Base-by-base conservation (phyloP, 192 early-diverging fungal genomes). In the Geranomyces michiganensis region DNA sequence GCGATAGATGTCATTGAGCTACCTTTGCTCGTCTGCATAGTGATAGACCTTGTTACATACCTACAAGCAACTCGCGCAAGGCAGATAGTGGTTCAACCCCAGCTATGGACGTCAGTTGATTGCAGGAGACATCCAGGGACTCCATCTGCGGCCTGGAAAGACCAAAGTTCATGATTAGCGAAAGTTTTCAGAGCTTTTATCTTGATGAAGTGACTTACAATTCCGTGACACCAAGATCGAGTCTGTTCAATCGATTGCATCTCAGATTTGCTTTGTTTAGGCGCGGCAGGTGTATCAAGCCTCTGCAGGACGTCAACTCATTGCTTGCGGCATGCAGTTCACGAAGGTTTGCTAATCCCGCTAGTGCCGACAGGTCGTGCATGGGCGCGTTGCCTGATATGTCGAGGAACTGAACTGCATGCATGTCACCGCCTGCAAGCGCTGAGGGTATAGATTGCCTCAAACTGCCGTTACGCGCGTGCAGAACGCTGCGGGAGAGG, bases 41-140 rank as follows among this genome's bases (percentile, higher is more conserved):
- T 17, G 58, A 29, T 6, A 60, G 5, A 29, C 8, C 27, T 8
- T 17, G 58, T 17, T 9, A 31, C 58, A 14, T 70, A 76, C 70
- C 74, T 19, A 66, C 10, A 12, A 62, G 6, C 10, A 76, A 30
- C 45, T 76, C 68, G 29, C 69, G 55, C 1, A 76, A 22, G 10
- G 15, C 43, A 26, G 31, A 36, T 15, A 76, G 43, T 19, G 17
- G 32, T 44, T 76, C 61, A 27, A 76, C 15, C 17, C 53, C 59
- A 15, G 6, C 65, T 12, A 76, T 17, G 6, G 58, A 31, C 22
- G 58, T 60, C 29, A 60, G 58, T 19, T 65, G 24, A 43, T 76
- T 76, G 49, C 61, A 67, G 7, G 74, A 76, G 29, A 72, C 49
- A 65, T 76, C 74, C 33, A 76, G 62, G 27, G 15, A 26, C 36